phyloP scores from a whole-genome alignment of 371 early-diverging fungal genomes.

The Catenaria anguillulae region DNA sequence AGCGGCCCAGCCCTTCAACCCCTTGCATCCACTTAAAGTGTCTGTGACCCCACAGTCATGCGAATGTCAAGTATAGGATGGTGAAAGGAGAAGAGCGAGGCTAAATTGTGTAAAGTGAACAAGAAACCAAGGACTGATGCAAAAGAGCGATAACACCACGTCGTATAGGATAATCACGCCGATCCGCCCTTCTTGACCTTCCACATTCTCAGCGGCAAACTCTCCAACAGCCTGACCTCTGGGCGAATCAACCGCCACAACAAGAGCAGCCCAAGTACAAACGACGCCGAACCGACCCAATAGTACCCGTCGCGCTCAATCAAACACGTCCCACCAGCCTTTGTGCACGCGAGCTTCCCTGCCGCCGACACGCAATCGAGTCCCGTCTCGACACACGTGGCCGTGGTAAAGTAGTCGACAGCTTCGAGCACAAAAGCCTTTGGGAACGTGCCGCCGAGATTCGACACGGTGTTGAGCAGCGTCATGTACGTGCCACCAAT shows the following conservation, averaged over 20 bases:
- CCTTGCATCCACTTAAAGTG: too few species aligned
- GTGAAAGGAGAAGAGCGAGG: too few species aligned
- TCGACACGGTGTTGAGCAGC: slow-evolving; percentile 80
- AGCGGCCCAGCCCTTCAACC: too few species aligned
- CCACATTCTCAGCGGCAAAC: slow-evolving; percentile 22
- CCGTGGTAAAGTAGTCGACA: slow-evolving; percentile 76
- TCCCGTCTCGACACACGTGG: slow-evolving; percentile 30
- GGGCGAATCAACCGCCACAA: slow-evolving; percentile 51
- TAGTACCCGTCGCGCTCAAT: slow-evolving; percentile 72
- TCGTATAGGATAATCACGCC: too few species aligned
- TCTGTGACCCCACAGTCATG: too few species aligned
- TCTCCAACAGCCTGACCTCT: slow-evolving; percentile 46
- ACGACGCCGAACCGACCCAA: slow-evolving; percentile 50
- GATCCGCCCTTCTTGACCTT: slow-evolving; percentile 12
- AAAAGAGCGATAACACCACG: too few species aligned
- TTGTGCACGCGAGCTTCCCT: slow-evolving; percentile 42
- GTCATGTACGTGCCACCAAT: slow-evolving; percentile 89
- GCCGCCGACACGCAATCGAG: slow-evolving; percentile 43
- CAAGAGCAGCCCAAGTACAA: slow-evolving; percentile 41
- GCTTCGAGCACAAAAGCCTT: slow-evolving; percentile 82
- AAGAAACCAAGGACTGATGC: too few species aligned
- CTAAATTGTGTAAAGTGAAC: too few species aligned
- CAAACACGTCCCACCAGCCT: slow-evolving; percentile 50
- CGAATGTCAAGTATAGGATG: too few species aligned
- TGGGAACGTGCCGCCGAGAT: slow-evolving; percentile 97